Evolutionary conservation across 169 alveolate genomes (phyloP).

Genomic region (Perkinsus marinus): DNA sequence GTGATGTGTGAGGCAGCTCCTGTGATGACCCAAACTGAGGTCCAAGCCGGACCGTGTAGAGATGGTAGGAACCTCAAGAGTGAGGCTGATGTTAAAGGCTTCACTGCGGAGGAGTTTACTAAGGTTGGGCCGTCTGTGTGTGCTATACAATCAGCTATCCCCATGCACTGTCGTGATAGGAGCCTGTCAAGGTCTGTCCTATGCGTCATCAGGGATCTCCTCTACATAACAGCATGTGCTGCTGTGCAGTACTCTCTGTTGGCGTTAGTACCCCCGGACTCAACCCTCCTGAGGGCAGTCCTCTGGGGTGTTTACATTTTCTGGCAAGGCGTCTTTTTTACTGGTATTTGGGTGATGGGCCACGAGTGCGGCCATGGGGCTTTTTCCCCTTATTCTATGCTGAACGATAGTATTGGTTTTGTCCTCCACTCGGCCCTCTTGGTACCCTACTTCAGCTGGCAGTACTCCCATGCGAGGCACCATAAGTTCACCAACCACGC

Average conservation of each 20-base stretch:
- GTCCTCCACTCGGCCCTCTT: slow-evolving; percentile 27
- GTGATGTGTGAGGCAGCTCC: not conserved
- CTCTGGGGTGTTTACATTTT: not conserved
- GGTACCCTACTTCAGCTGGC: slow-evolving; percentile 49
- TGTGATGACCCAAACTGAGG: not conserved
- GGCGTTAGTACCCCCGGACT: not conserved
- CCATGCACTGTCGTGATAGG: not conserved
- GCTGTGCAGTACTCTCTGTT: not conserved
- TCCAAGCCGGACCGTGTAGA: not conserved
- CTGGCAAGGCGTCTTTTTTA: not conserved
- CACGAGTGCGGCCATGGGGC: slow-evolving; percentile 50
- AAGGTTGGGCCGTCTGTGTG: not conserved
- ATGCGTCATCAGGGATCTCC: not conserved
- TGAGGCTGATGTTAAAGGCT: not conserved
- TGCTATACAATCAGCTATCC: not conserved
- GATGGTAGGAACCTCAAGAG: not conserved
- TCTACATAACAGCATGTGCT: not conserved
- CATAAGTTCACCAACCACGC: slow-evolving; percentile 40
- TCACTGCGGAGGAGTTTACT: not conserved
- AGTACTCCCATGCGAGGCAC: slow-evolving; percentile 44
- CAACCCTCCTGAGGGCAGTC: not conserved
- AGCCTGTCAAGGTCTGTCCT: not conserved
- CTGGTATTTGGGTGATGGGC: slow-evolving; percentile 47
- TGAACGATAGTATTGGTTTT: slow-evolving; percentile 36
- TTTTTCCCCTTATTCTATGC: slow-evolving; percentile 21